These are phyloP conservation scores for Penicillium sp. DNA, from an alignment of 2,329 filamentous ascomycete species.

Conservation along the genomic window DNA sequence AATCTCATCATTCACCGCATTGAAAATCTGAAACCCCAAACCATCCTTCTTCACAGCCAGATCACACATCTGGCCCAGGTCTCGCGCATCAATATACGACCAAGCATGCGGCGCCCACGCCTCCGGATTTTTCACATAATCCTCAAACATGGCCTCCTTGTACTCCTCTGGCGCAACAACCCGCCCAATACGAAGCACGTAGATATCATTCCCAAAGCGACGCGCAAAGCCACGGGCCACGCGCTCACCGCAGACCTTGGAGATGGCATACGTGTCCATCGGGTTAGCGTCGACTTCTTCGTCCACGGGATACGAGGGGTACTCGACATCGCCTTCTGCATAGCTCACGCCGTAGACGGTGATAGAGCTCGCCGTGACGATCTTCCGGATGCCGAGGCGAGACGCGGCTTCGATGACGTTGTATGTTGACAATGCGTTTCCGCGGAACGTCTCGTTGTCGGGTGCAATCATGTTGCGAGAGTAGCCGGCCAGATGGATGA, in stretches of 20 bases:
- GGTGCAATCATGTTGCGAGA: constrained; percentile 63
- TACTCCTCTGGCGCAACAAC: constrained; percentile 66
- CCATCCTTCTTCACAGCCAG: constrained; percentile 56
- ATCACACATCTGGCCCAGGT: constrained; percentile 64
- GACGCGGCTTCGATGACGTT: constrained; percentile 66
- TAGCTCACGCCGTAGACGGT: constrained; percentile 66
- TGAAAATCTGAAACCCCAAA: constrained; percentile 65
- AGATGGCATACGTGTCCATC: constrained; percentile 64
- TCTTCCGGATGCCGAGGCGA: constrained; percentile 63
- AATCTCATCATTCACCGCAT: constrained; percentile 65
- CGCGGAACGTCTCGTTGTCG: constrained; percentile 61
- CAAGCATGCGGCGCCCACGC: constrained; percentile 61
- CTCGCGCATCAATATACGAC: constrained; percentile 64
- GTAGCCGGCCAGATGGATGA: constrained; percentile 64
- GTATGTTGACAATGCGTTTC: constrained; percentile 59
- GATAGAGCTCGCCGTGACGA: constrained; percentile 62
- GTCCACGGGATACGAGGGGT: constrained; percentile 59
- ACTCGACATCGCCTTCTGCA: constrained; percentile 60
- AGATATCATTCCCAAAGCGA: constrained; percentile 60
- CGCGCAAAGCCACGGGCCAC: constrained; percentile 60
- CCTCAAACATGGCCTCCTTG: constrained; percentile 51
- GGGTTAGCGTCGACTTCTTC: constrained; percentile 63
- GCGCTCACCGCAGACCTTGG: constrained; percentile 61
- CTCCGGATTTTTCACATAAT: constrained; percentile 54
- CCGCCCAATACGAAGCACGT: constrained; percentile 62